Conservation (phyloP, 169 alveolate species). For the Plasmodium yoelii region DNA sequence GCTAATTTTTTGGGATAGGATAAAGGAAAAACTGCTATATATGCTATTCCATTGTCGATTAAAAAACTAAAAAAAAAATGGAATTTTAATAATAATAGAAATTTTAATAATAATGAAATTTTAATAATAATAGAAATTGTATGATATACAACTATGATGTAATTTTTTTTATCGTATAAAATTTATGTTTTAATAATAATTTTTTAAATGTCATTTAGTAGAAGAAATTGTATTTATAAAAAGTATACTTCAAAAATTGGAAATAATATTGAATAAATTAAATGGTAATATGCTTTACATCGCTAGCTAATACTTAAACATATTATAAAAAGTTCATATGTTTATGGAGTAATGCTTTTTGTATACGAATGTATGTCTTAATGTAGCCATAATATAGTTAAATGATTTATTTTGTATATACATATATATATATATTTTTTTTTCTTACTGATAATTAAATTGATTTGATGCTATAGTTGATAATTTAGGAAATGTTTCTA, state of each 20-base stretch:
- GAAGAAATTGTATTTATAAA: neutral
- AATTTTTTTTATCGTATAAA: neutral
- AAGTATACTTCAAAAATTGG: too few species aligned
- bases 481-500: constrained; percentile 54
- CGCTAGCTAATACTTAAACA: too few species aligned
- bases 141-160: neutral
- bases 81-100: neutral
- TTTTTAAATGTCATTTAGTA: neutral
- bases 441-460: constrained; percentile 73
- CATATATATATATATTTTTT: too few species aligned
- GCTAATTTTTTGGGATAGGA: constrained; percentile 84
- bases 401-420: too few species aligned
- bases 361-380: too few species aligned
- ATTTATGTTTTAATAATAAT: neutral
- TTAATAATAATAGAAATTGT: neutral
- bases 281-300: too few species aligned
- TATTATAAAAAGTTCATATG: too few species aligned
- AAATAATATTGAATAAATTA: too few species aligned
- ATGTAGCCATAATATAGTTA: too few species aligned
- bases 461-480: constrained; percentile 71
- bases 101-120: neutral
- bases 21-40: constrained; percentile 80
- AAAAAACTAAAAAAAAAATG: constrained; percentile 77
- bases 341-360: too few species aligned
- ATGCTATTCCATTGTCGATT: constrained; percentile 86